These are phyloP conservation scores for Aspergillus pseudotamarii DNA, from an alignment of 2,329 filamentous ascomycete species.

Conservation along the genomic window DNA sequence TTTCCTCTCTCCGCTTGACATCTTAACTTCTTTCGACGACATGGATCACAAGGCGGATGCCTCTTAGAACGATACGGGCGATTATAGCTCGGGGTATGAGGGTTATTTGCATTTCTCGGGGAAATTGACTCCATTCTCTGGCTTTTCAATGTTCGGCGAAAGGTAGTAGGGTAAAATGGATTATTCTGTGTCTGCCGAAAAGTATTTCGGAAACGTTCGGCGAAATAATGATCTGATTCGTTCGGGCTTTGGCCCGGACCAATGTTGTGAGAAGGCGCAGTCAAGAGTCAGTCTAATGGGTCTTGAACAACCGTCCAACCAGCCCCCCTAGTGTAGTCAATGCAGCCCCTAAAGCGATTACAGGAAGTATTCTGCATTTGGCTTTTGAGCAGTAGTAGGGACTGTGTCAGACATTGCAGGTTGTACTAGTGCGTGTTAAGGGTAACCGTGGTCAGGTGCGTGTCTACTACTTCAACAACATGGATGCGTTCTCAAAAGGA, in stretches of 20 bases:
- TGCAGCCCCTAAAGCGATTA: not conserved
- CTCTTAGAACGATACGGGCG: constrained; percentile 30
- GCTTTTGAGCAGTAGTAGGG: not conserved
- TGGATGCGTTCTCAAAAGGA: not conserved
- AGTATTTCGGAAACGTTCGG: not conserved
- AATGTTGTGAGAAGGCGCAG: not conserved
- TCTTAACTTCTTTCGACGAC: constrained; percentile 25
- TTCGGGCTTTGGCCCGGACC: not conserved
- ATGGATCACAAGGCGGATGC: constrained; percentile 26
- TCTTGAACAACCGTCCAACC: not conserved
- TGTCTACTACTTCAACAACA: not conserved
- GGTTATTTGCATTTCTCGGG: not conserved
- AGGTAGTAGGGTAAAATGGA: not conserved
- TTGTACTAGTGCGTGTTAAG: not conserved
- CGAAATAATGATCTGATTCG: constrained; percentile 3
- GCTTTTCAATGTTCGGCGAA: not conserved
- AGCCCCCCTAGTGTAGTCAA: not conserved
- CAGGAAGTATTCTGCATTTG: not conserved
- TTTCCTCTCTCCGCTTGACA: constrained; percentile 15
- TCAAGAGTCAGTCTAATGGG: not conserved
- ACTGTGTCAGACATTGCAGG: not conserved
- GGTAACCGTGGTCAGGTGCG: not conserved
- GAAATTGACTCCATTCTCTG: not conserved
- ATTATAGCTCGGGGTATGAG: not conserved
- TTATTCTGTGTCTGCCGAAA: not conserved